These are phyloP conservation scores for Dictyostelium brefeldianum DNA, from an alignment of 78 protist genomes.

Conservation along the genomic window DNA sequence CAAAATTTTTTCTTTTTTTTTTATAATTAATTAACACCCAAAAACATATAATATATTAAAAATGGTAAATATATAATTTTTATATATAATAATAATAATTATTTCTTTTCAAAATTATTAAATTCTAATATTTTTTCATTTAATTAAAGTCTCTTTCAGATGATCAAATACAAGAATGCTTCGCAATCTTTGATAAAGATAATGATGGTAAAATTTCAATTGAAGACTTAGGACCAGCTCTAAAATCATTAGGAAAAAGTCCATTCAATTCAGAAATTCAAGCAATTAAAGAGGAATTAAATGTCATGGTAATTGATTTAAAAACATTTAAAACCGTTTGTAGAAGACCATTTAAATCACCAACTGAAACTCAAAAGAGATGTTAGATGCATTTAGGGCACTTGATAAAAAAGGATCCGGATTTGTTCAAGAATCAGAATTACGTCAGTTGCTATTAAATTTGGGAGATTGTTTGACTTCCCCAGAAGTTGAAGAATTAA, in stretches of 20 bases:
- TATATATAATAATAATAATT: no score
- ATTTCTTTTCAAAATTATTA: no score
- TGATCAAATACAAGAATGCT: conserved; percentile 56
- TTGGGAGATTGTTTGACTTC: conserved; percentile 42
- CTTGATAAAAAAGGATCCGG: conserved; percentile 30
- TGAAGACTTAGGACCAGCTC: neutral
- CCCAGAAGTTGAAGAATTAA: conserved; percentile 57
- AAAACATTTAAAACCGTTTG: conserved; percentile 1
- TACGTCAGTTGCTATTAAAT: conserved; percentile 41
- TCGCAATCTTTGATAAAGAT: conserved; percentile 49
- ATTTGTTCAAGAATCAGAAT: conserved; percentile 33
- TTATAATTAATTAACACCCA: no score
- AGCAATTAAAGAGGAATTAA: conserved; percentile 16
- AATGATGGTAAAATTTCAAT: conserved; percentile 54
- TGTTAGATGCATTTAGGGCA: conserved; percentile 60
- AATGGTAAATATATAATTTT: no score
- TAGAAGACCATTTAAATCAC: neutral
- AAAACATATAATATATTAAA: no score
- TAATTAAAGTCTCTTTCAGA: conserved; percentile 19
- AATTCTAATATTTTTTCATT: no score
- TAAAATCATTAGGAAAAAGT: conserved; percentile 42
- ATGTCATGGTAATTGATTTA: conserved; percentile 18
- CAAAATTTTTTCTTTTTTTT: no score
- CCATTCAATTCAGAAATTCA: conserved; percentile 53
- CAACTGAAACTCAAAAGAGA: conserved; percentile 25